Evolutionary conservation across 176 grass and related monocot species (phyloP), one percentile per base, ranked within the genome.

Genomic region (Pontederia crassipes): DNA sequence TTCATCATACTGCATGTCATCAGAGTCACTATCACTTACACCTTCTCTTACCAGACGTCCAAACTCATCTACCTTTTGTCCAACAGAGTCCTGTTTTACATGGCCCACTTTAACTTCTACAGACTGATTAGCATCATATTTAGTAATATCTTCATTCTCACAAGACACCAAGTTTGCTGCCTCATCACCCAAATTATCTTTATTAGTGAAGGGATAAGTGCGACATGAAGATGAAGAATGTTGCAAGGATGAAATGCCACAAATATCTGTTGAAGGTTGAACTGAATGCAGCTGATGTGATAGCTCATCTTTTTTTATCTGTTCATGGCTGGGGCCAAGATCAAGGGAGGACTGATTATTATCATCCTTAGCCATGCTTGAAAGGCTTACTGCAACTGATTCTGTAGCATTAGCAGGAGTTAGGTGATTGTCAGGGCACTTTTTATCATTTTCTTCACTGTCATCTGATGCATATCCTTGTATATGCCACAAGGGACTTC

Each of bases 381-480:
- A 52, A 10, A 17, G 24, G 48, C 12, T 8, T 59, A n/a, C 18
- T 62, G 48, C 4, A 72, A 48, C 47, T 35, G 49, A 72, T 53
- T 28, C 11, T 26, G 58, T 78, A 48, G 12, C 57, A 52, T 18
- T 47, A 45, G 54, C 54, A 45, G 58, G 76, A 69, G 55, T 59
- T 18, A 73, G 46, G 78, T 61, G 59, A 76, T 47, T 40, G 61
- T 67, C 59, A 74, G 48, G 16, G 1, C 73, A 52, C 55, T 9
- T 51, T 29, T 48, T 60, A 47, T 64, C 16, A 3, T 74, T 75
- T 49, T 90, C 74, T 64, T 57, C 87, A 52, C 74, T 80, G 16
- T 80, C 82, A 81, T 92, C 81, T 4, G 82, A 88, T 75, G 78
- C 60, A 69, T 90, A 98, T 58, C 71, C 93, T 72, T 92, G 84